Evolutionary conservation across 169 alveolate species (phyloP).

Genomic region (Babesia bovis): DNA sequence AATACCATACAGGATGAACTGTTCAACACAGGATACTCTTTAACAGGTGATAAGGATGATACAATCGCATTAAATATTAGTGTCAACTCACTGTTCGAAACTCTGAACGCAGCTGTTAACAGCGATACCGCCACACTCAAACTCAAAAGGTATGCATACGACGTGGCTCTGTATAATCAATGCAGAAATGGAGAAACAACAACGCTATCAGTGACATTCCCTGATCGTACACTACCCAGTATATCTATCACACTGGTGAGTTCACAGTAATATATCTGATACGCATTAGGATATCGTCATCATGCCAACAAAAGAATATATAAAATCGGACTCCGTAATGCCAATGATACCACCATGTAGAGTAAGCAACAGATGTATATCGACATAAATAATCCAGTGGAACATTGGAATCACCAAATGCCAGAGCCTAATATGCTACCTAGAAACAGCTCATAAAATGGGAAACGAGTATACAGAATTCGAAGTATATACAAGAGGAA

Average conservation of each 20-base stretch:
- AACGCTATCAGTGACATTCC: constrained; percentile 40
- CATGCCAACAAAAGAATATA: constrained; percentile 11
- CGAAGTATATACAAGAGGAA: constrained; percentile 1
- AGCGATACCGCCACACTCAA: constrained; percentile 48
- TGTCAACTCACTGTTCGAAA: constrained; percentile 48
- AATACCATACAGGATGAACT: constrained; percentile 37
- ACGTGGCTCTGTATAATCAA: background rate
- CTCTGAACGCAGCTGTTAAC: constrained; percentile 54
- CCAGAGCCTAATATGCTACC: constrained; percentile 48
- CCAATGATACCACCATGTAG: constrained; percentile 49
- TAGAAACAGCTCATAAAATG: constrained; percentile 51
- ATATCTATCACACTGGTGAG: constrained; percentile 54
- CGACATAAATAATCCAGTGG: constrained; percentile 17
- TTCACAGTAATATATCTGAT: background rate
- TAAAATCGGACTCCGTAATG: constrained; percentile 3
- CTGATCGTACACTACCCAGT: constrained; percentile 49
- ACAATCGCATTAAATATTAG: constrained; percentile 43
- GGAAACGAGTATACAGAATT: constrained; percentile 59
- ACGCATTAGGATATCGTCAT: constrained; percentile 38
- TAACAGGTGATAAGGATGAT: constrained; percentile 23
- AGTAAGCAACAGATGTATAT: background rate
- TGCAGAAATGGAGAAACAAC: constrained; percentile 21
- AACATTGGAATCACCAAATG: constrained; percentile 48
- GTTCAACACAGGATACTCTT: constrained; percentile 30
- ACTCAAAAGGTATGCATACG: constrained; percentile 32